These are phyloP conservation scores for Ceratocystiopsis minuta DNA, from an alignment of 2,329 filamentous ascomycete species.

Conservation along the genomic window DNA sequence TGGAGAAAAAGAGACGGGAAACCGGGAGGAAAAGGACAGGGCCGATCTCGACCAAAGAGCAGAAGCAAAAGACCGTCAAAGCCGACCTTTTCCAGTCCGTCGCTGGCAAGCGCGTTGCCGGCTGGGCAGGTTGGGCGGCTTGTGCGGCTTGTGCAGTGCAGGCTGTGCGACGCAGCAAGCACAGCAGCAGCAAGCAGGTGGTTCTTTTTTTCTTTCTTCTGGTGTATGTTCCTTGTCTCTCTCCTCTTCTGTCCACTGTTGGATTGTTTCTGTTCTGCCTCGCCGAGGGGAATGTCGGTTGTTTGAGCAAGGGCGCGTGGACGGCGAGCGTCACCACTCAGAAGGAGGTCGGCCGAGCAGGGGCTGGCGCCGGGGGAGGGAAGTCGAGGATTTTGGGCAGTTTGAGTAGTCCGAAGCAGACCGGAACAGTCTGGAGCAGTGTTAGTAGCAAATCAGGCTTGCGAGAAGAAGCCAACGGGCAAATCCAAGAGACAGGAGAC, in stretches of 20 bases:
- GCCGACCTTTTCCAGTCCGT: no score
- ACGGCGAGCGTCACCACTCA: conserved; percentile 3
- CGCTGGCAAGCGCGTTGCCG: no score
- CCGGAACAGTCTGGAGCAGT: neutral
- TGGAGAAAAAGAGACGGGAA: no score
- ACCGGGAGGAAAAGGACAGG: no score
- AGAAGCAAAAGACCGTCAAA: no score
- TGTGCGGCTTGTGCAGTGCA: no score
- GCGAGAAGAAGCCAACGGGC: neutral
- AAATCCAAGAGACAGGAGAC: neutral
- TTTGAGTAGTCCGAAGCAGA: neutral
- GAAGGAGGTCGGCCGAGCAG: neutral
- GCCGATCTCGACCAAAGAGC: no score
- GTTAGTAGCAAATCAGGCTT: neutral
- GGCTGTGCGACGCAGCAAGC: no score
- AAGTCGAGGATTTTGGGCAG: neutral
- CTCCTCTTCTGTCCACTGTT: neutral
- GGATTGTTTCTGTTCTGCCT: conserved; percentile 1
- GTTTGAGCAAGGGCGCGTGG: neutral
- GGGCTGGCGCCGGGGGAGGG: conserved; percentile 1
- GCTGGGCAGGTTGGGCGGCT: no score
- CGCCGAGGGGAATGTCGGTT: neutral
- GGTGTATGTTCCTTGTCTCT: no score
- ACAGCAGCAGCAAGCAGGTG: no score
- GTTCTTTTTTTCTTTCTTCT: no score